Base-by-base conservation (phyloP, 169 alveolate species). In the Cardiosporidium cionae region DNA sequence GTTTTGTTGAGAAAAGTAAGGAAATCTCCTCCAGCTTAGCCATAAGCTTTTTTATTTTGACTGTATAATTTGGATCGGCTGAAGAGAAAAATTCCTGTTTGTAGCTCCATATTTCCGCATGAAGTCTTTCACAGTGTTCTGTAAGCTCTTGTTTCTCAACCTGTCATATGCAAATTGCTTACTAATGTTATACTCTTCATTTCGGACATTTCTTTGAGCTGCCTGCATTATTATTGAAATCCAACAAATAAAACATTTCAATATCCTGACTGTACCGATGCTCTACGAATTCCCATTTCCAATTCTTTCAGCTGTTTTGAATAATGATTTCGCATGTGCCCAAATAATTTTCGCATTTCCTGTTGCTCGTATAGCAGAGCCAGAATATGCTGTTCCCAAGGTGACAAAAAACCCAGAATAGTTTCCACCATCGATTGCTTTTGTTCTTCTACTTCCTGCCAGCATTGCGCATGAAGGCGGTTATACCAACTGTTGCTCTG, bases 371-470 rank as follows among this genome's bases (percentile, higher is more conserved):
- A 85, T 58, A 85, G 73, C 23, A 85, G 77, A 3, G 90, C 90
- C 65, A 85, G 77, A 77, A 85, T 82, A 72, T 85, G 80, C 72
- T 82, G 88, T 66, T 85, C 90, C 90, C 90, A 85, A 5, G 90
- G 90, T 0, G 86, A 75, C 9, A 85, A 83, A 72, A 85, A 44
- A 32, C 68, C 71, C 73, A 85, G 67, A 66, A 85, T 77, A 22
- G 86, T 77, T 31, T 85, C 88, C 1, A 81, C 72, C 0, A 82
- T 80, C 53, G 79, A 71, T 32, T 76, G 76, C 36, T 52, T 74
- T 62, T 76, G 80, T 62, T 74, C 84, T 54, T 85, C 90, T 52
- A 74, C 78, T 68, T 54, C 33, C 79, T 65, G 80, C 7, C 70
- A 65, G n/a, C 76, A 54, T 70, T 70, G 67, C 69, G 65, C 74